A percentile compares a stretch with the other conserved stretches of the same genome.
phyloP scores from a whole-genome alignment of 306 rosid species.

The Arachis hypogaea region DNA sequence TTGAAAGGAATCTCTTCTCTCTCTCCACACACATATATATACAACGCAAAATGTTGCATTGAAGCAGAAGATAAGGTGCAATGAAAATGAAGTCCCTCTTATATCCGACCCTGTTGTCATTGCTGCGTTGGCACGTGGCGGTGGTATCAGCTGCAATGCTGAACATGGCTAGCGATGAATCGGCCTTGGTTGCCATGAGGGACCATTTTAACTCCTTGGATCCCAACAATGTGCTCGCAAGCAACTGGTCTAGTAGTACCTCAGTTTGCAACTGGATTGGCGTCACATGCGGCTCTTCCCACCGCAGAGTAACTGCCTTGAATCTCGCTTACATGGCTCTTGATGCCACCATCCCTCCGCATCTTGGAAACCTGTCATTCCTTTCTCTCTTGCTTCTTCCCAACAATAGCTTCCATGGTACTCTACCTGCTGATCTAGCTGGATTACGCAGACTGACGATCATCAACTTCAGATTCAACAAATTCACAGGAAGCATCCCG shows the following conservation, averaged over 20 bases:
- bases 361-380: neutral
- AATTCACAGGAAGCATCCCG: neutral
- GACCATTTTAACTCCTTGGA: too few species aligned
- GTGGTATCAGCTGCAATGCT: too few species aligned
- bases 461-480: neutral
- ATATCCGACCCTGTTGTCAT: too few species aligned
- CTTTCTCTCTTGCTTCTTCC: neutral
- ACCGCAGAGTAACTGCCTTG: neutral
- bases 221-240: too few species aligned
- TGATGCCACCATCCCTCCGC: neutral
- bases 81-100: too few species aligned
- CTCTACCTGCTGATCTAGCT: neutral
- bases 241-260: neutral
- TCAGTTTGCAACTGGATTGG: neutral
- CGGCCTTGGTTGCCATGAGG: too few species aligned
- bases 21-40: too few species aligned
- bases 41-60: too few species aligned
- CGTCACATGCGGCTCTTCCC: neutral
- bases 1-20: too few species aligned
- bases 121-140: too few species aligned
- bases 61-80: too few species aligned
- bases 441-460: neutral
- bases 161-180: too few species aligned
- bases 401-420: neutral
- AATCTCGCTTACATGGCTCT: neutral